phyloP scores from a whole-genome alignment of 164 flowering plant genomes.

The Dillenia suffruticosa region DNA sequence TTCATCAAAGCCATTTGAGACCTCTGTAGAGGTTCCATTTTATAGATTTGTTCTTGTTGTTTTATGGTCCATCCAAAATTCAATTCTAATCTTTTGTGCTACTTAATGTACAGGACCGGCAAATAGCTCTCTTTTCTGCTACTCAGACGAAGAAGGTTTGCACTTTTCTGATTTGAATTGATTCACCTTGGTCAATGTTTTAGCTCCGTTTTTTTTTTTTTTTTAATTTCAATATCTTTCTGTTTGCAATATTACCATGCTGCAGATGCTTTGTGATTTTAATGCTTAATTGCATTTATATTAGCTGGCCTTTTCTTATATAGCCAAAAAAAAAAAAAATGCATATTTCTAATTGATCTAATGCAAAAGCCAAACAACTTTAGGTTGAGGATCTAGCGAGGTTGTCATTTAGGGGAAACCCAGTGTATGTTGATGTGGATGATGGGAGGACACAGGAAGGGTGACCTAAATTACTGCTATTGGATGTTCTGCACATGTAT shows the following conservation, averaged over 20 bases:
- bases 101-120: conserved; percentile 57
- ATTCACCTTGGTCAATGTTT: background rate
- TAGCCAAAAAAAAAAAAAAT: background rate
- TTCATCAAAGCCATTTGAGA: too few species aligned
- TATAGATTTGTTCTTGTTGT: too few species aligned
- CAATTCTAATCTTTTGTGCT: background rate
- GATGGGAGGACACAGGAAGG: conserved; percentile 83
- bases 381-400: conserved; percentile 97
- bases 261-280: too few species aligned
- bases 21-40: too few species aligned
- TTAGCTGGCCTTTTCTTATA: too few species aligned
- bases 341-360: background rate
- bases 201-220: too few species aligned
- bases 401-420: conserved; percentile 68
- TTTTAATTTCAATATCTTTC: too few species aligned
- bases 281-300: too few species aligned
- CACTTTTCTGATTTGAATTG: background rate
- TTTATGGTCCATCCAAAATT: too few species aligned
- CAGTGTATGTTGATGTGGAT: conserved; percentile 87
- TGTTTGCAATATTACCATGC: too few species aligned
- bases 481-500: too few species aligned
- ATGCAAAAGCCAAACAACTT: conserved; percentile 2
- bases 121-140: conserved; percentile 95
- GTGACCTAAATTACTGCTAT: too few species aligned
- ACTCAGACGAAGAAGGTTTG: conserved; percentile 93